phyloP scores from a whole-genome alignment of 805 yeast genomes.

The Vanderwaltozyma verrucispora region DNA sequence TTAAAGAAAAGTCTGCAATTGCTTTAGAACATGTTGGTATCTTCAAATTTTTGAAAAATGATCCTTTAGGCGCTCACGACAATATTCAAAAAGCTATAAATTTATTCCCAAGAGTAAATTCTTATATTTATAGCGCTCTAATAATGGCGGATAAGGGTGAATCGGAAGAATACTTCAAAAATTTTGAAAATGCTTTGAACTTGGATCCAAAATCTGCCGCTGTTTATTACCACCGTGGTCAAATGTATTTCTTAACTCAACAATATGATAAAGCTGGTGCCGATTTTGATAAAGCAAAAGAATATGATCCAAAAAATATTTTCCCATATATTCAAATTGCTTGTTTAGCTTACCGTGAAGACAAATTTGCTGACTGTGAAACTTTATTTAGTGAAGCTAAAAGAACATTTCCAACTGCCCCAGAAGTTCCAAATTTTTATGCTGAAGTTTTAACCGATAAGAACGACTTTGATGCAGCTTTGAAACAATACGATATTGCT shows the following conservation, averaged over 20 bases:
- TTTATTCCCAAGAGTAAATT: slow-evolving; percentile 65
- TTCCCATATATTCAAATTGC: slow-evolving; percentile 88
- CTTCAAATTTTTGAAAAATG: slow-evolving; percentile 71
- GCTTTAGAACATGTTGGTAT: slow-evolving; percentile 81
- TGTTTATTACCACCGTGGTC: slow-evolving; percentile 89
- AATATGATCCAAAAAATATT: slow-evolving; percentile 62
- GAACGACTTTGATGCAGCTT: slow-evolving; percentile 61
- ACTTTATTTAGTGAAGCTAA: slow-evolving; percentile 59
- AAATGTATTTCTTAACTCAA: slow-evolving; percentile 72
- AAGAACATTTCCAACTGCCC: slow-evolving; percentile 68
- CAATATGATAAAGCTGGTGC: slow-evolving; percentile 62
- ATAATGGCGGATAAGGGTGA: slow-evolving; percentile 73
- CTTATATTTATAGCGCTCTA: slow-evolving; percentile 73
- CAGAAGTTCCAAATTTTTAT: slow-evolving; percentile 90
- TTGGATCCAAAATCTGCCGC: slow-evolving; percentile 68
- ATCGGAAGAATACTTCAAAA: slow-evolving; percentile 54
- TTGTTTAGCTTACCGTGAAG: slow-evolving; percentile 75
- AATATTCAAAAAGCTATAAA: slow-evolving; percentile 57
- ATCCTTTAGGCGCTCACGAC: slow-evolving; percentile 51
- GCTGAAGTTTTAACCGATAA: slow-evolving; percentile 88
- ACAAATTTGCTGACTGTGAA: slow-evolving; percentile 45
- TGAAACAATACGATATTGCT: slow-evolving; percentile 77
- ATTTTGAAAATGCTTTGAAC: slow-evolving; percentile 62
- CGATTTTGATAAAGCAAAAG: slow-evolving; percentile 68
- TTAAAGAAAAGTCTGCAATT: slow-evolving; percentile 42